Percentiles rank a stretch among this genome's conserved stretches.
phyloP scores from a whole-genome alignment of 257 asterid genomes.

The Solanum clarkiae region DNA sequence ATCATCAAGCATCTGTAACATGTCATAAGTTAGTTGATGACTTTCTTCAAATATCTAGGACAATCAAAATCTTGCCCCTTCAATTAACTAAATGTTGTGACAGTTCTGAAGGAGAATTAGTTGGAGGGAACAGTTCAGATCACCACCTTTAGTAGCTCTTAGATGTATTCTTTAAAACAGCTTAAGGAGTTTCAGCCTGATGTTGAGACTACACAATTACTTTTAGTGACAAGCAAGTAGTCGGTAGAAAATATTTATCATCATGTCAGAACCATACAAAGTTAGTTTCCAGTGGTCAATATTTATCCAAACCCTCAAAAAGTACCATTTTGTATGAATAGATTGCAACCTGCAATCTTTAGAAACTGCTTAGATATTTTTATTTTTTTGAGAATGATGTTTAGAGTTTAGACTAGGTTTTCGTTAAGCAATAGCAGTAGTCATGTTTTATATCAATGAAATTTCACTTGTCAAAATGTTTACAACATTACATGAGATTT shows the following conservation, averaged over 20 bases:
- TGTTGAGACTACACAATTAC: not conserved
- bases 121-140: not conserved
- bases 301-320: not conserved
- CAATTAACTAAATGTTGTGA: not conserved
- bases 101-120: not conserved
- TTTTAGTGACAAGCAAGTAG: not conserved
- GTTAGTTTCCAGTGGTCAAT: not conserved
- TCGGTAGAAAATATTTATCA: not conserved
- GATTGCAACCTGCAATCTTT: not conserved
- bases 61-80: not conserved
- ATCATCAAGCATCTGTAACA: slow-evolving; percentile 92
- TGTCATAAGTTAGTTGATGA: not conserved
- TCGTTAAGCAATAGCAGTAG: not conserved
- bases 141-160: not conserved
- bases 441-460: not conserved
- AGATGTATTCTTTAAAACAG: not conserved
- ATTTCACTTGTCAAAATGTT: not conserved
- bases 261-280: not conserved
- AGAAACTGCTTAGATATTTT: not conserved
- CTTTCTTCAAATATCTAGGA: not conserved
- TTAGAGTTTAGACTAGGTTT: not conserved
- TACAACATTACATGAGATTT: not conserved
- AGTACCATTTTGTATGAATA: not conserved
- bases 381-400: not conserved
- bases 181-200: not conserved